phyloP scores from a whole-genome alignment of 169 alveolate species.

The Eimeria brunetti region DNA sequence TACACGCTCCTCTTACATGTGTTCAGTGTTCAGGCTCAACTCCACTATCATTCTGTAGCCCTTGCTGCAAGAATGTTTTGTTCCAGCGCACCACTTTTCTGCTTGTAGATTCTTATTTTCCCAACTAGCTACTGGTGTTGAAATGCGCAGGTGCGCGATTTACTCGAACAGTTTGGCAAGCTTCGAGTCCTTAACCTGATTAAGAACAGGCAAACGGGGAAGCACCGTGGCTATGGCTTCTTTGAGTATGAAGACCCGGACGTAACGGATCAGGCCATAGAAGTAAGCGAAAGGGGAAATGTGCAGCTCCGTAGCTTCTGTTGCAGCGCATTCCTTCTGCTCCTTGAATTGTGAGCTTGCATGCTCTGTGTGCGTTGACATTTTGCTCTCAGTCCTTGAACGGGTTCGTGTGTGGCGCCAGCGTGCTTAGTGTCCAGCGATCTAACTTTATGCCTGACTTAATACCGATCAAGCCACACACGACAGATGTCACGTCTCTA shows the following conservation, averaged over 20 bases:
- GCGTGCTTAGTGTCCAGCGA: constrained; percentile 79
- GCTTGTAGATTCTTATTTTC: neutral
- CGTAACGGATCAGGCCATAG: constrained; percentile 90
- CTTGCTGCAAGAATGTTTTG: neutral
- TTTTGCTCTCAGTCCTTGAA: constrained; percentile 71
- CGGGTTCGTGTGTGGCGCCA: constrained; percentile 81
- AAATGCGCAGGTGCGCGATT: constrained; percentile 79
- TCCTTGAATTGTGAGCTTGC: neutral
- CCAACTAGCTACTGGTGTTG: neutral
- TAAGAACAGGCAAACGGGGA: constrained; percentile 89
- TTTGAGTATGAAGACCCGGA: constrained; percentile 91
- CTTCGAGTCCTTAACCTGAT: constrained; percentile 86
- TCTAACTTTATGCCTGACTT: constrained; percentile 71
- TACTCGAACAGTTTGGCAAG: constrained; percentile 90
- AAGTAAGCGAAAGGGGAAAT: constrained; percentile 73
- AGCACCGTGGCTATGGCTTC: constrained; percentile 91
- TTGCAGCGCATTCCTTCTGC: neutral
- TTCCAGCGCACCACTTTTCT: neutral
- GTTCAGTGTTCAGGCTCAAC: neutral
- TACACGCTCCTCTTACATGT: neutral
- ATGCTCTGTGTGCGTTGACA: neutral
- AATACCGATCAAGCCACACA: constrained; percentile 27
- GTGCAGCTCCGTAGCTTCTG: neutral
- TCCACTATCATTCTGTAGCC: neutral
- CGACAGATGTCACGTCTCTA: constrained; percentile 87